Evolutionary conservation across 1,139 yeast species (phyloP).

Genomic region (Lodderomyces oxycetoniae): DNA sequence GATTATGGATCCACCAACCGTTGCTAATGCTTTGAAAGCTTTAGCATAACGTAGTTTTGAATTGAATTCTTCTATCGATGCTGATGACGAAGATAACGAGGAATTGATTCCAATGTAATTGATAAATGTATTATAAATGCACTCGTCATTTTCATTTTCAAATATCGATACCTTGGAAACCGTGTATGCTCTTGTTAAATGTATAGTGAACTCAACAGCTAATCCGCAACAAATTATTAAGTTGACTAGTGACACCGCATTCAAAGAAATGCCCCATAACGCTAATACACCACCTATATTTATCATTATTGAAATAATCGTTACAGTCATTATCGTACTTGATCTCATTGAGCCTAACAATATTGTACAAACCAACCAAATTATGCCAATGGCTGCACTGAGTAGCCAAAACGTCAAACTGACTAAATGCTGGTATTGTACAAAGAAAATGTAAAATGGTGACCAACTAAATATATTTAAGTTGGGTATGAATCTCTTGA

Average conservation of each 20-base stretch:
- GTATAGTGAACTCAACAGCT: slow-evolving; percentile 90
- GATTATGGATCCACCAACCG: slow-evolving; percentile 82
- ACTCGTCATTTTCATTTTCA: slow-evolving; percentile 15
- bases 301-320: slow-evolving; percentile 61
- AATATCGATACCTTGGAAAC: slow-evolving; percentile 14
- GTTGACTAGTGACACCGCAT: slow-evolving; percentile 87
- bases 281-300: slow-evolving; percentile 81
- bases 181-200: slow-evolving; percentile 75
- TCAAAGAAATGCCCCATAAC: slow-evolving; percentile 68
- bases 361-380: slow-evolving; percentile 50
- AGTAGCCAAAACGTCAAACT: slow-evolving; percentile 53
- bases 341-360: slow-evolving; percentile 65
- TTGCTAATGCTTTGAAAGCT: slow-evolving; percentile 56
- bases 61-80: slow-evolving; percentile 6
- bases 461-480: slow-evolving; percentile 81
- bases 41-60: slow-evolving; percentile 15
- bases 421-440: slow-evolving; percentile 71
- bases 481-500: slow-evolving; percentile 37
- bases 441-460: slow-evolving; percentile 88
- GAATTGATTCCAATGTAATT: slow-evolving; percentile 4
- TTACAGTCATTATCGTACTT: slow-evolving; percentile 51
- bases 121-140: slow-evolving; percentile 16
- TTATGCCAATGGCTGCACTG: slow-evolving; percentile 49
- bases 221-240: slow-evolving; percentile 85
- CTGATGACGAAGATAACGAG: slow-evolving; percentile 5